Base-by-base conservation (phyloP, 2,329 filamentous ascomycete species). In the Scedosporium apiospermum region DNA sequence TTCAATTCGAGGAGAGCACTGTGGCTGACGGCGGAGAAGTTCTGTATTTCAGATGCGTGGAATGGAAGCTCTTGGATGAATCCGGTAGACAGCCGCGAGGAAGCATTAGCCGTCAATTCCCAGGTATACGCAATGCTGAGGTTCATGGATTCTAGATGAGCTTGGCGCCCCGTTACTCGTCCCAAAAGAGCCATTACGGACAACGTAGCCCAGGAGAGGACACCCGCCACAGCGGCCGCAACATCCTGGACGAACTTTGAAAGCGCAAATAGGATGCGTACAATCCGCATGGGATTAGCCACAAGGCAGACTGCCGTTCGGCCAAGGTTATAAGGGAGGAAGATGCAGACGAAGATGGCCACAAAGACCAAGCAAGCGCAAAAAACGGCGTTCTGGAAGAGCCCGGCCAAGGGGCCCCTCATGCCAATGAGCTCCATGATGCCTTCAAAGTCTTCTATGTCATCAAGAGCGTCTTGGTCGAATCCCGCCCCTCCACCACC, bases 341-440 rank as follows among this genome's bases (percentile, higher is more conserved):
- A 96, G 55, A 98, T 86, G 60, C 92, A 93, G 64, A 89, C 78
- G 61, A 91, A 88, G 51, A 99, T 86, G 14, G 93, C 96, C 60
- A 93, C 84, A 1, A 90, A 89, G 14, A 99, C 91, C 30, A 99
- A 81, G 57, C 98, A 88, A 6, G 90, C 88, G 71, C 93, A 96
- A 74, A 99, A 99, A 16, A 97, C 87, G 62, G 90, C 92, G 68
- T 99, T 99, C 70, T 99, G 95, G 67, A 98, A 86, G 5, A 99
- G 82, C 2, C 91, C 92, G 14, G 89, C 88, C 3, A 99, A 81
- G 0, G 95, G 95, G 0, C 95, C 95, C 70, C 96, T 91, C 89
- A 99, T 96, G 44, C 95, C 95, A 64, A 99, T 89, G 16, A 99
- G 84, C 73, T 99, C 95, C 79, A 99, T 87, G 61, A 99, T 90